Evolutionary conservation across 768 basidiomycete genomes (phyloP).

Genomic region (Arthromyces matolae): DNA sequence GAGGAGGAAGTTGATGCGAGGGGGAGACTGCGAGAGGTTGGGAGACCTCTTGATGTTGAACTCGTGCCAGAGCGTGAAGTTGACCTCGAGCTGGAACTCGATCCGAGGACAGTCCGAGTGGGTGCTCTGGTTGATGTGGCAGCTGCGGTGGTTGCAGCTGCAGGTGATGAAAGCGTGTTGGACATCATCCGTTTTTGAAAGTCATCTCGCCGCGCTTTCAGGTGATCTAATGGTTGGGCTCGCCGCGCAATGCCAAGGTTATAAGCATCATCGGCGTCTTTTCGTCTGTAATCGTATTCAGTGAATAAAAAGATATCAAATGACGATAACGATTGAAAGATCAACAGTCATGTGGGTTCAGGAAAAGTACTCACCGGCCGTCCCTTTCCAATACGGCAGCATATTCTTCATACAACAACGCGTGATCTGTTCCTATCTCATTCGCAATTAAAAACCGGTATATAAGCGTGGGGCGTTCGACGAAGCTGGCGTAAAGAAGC

Average conservation of each 20-base stretch:
- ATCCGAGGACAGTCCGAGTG: slow-evolving; percentile 33
- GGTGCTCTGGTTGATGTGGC: slow-evolving; percentile 16
- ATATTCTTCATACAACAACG: slow-evolving; percentile 89
- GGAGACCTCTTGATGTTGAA: slow-evolving; percentile 23
- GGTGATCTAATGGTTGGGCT: slow-evolving; percentile 75
- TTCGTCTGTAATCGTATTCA: slow-evolving; percentile 48
- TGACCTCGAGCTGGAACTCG: slow-evolving; percentile 39
- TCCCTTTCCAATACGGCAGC: slow-evolving; percentile 80
- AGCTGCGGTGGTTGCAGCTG: slow-evolving; percentile 28
- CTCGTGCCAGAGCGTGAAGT: slow-evolving; percentile 32
- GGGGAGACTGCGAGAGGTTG: not conserved
- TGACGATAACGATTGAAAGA: too few species aligned
- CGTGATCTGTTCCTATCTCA: slow-evolving; percentile 81
- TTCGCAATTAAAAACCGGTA: slow-evolving; percentile 88
- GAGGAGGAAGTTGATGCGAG: slow-evolving; percentile 1
- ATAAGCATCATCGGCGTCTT: slow-evolving; percentile 88
- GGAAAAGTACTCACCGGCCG: slow-evolving; percentile 53
- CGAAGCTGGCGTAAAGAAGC: slow-evolving; percentile 89
- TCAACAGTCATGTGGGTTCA: slow-evolving; percentile 3
- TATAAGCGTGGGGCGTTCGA: slow-evolving; percentile 85
- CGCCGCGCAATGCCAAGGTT: slow-evolving; percentile 83
- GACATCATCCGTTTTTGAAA: slow-evolving; percentile 93
- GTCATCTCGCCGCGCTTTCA: slow-evolving; percentile 73
- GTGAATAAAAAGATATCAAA: too few species aligned
- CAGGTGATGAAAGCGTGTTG: slow-evolving; percentile 34